Conservation (phyloP, 495 filamentous ascomycete genomes). For the Penicillium robsamsonii region DNA sequence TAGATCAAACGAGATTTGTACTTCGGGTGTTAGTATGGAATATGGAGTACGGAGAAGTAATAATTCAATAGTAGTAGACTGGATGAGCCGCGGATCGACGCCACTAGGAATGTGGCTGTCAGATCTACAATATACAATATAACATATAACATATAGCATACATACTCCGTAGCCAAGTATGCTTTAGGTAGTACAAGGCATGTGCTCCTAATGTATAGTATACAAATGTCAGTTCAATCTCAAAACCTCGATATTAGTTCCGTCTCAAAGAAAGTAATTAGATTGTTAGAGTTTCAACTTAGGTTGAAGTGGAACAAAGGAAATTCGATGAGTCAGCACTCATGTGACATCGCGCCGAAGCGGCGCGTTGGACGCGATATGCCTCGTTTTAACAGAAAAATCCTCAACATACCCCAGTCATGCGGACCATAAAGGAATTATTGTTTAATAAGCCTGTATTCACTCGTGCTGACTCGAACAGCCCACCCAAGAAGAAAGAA, state of each 20-base stretch:
- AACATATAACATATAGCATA: background rate
- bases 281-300: background rate
- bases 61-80: background rate
- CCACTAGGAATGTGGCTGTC: conserved; percentile 6
- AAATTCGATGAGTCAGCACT: conserved; percentile 1
- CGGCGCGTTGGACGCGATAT: conserved; percentile 23
- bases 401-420: conserved; percentile 19
- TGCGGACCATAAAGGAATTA: conserved; percentile 36
- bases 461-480: conserved; percentile 5
- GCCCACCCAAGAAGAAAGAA: conserved; percentile 12
- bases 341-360: conserved; percentile 28
- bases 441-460: conserved; percentile 39
- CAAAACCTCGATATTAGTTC: background rate
- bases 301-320: background rate
- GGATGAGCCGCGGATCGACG: conserved; percentile 8
- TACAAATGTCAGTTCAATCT: background rate
- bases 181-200: background rate
- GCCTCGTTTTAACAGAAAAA: background rate
- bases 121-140: conserved; percentile 1
- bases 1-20: background rate
- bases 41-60: too few relatives aligned
- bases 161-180: background rate
- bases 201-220: background rate
- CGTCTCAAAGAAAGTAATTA: background rate
- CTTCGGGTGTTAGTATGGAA: background rate